These are phyloP conservation scores for Xylariaceae sp. DNA, from an alignment of 2,329 filamentous ascomycete genomes.

Conservation along the genomic window DNA sequence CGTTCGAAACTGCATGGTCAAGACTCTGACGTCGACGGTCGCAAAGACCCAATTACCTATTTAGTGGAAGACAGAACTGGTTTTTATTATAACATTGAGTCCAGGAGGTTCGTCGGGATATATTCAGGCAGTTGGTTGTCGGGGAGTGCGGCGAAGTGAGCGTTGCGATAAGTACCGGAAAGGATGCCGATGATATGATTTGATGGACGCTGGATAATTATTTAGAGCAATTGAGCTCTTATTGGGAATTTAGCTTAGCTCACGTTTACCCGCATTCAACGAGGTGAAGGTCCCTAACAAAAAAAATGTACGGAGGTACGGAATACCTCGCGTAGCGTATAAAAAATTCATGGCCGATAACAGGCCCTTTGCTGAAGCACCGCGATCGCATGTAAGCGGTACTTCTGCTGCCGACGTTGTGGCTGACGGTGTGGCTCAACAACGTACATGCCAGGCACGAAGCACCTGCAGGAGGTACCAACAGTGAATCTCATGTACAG, in stretches of 20 bases:
- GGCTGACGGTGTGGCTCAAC: background rate
- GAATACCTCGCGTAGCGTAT: background rate
- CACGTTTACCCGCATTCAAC: too few species aligned
- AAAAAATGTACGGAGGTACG: background rate
- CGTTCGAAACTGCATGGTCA: slow-evolving; percentile 49
- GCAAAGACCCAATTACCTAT: slow-evolving; percentile 31
- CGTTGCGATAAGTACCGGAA: slow-evolving; percentile 1
- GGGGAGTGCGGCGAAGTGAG: background rate
- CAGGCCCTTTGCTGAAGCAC: background rate
- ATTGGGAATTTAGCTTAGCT: background rate
- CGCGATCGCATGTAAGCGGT: background rate
- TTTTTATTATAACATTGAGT: slow-evolving; percentile 13
- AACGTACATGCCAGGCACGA: background rate
- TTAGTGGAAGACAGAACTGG: slow-evolving; percentile 1
- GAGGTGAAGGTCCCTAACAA: background rate
- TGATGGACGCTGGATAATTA: background rate
- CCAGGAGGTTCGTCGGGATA: background rate
- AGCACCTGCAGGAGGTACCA: background rate
- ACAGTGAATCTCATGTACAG: too few species aligned
- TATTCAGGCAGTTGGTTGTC: background rate
- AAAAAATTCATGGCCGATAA: background rate
- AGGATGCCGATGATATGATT: background rate
- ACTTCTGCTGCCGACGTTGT: background rate
- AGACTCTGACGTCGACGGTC: slow-evolving; percentile 19
- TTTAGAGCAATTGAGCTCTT: background rate